Evolutionary conservation across 441 rosid genomes (phyloP).

Genomic region (Macaranga tanarius): DNA sequence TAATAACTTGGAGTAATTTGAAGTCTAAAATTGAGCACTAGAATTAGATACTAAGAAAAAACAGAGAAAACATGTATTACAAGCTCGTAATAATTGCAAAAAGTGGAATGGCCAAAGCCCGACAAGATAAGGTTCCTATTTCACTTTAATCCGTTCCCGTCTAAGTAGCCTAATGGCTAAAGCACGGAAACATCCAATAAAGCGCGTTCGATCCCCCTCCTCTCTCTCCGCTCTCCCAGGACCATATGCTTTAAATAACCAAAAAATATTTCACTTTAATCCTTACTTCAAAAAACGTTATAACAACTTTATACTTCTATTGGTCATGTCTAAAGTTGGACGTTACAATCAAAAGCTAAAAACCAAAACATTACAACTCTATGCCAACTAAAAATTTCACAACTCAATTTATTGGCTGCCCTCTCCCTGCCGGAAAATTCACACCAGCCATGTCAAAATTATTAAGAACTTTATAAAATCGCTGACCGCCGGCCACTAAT

Average conservation of each 20-base stretch:
- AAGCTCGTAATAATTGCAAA: neutral
- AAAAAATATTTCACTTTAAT: neutral
- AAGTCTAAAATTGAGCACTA: no score
- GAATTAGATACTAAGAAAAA: no score
- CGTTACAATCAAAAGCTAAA: neutral
- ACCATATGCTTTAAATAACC: no score
- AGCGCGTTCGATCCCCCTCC: no score
- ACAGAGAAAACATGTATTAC: neutral
- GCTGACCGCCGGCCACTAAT: neutral
- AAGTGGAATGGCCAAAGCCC: no score
- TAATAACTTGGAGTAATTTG: no score
- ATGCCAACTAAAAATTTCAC: no score
- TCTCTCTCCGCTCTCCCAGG: no score
- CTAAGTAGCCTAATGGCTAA: no score
- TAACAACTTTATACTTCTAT: neutral
- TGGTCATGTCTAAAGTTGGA: neutral
- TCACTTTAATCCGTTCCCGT: neutral
- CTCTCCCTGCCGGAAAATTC: constrained; percentile 7
- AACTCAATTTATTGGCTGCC: constrained; percentile 1
- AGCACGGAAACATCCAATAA: no score
- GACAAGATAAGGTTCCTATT: neutral
- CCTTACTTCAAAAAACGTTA: neutral
- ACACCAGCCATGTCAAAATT: neutral
- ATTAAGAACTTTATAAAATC: constrained; percentile 13
- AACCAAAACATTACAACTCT: neutral